Evolutionary conservation across 805 yeast species (phyloP), one percentile per base, ranked within the genome.

Genomic region (Wickerhamiella allomyrinae): DNA sequence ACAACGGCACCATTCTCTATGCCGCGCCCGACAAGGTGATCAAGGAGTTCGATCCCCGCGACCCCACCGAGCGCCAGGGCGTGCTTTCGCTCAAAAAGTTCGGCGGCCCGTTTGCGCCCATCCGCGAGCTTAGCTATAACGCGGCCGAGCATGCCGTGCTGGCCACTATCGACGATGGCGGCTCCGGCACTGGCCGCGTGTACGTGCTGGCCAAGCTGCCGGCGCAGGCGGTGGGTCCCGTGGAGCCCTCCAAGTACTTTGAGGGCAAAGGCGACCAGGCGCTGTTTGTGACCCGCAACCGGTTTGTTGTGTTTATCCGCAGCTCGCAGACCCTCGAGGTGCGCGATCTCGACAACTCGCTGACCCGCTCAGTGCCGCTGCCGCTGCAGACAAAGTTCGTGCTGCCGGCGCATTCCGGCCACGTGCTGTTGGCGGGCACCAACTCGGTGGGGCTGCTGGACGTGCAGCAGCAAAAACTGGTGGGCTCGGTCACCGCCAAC

Each of bases 71-170:
- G 9, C 72, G 87, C 20, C 64, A 80, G 59, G 94, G 95, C 34
- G 74, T 84, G 68, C 70, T 84, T 41, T 78, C 93, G 1, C 71
- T 91, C 65, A 83, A 82, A 60, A 80, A 80, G 57, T 69, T 86
- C 51, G 94, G 95, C 41, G 77, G 76, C 57, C 65, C 84, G 17
- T 89, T 94, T 94, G 73, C 79, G 41, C 83, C 86, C 49, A 77
- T 89, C 61, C 74, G 87, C 61, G 74, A 80, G 39, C 65, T 91
- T 50, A 80, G 94, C 15, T 89, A 82, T 66, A 91, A 91, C 60
- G 96, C 94, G 47, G 76, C 94, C 20, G 96, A 93, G 57, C 77
- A 84, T 55, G 78, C 94, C 4, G 70, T 89, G 41, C 68, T 91
- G 57, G 80, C 85, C 22, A 82, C 91, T 37, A 75, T 84, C 41